Conservation (phyloP, 257 asterid species). For the Primulina eburnea region DNA sequence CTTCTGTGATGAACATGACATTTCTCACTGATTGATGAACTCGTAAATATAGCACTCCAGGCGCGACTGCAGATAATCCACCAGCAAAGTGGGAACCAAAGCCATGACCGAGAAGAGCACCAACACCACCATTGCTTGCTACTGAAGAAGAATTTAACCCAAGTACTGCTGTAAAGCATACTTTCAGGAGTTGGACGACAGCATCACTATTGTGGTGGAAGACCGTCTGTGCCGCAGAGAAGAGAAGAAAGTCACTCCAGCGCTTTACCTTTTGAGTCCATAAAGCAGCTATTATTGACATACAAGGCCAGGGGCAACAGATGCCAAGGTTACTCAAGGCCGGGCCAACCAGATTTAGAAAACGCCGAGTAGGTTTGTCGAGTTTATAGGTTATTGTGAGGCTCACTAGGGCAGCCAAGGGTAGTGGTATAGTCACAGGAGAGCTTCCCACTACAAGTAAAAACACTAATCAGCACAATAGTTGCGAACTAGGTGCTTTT, state of each 20-base stretch:
- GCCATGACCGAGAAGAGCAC: constrained; percentile 96
- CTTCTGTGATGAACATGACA: constrained; percentile 69
- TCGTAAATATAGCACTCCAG: constrained; percentile 80
- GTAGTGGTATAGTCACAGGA: constrained; percentile 75
- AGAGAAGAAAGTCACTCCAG: constrained; percentile 87
- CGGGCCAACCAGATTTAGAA: constrained; percentile 63
- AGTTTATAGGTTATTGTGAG: constrained; percentile 92
- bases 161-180: constrained; percentile 71
- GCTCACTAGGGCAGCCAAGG: constrained; percentile 89
- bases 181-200: constrained; percentile 81
- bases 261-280: constrained; percentile 95
- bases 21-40: constrained; percentile 84
- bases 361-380: constrained; percentile 58
- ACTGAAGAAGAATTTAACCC: constrained; percentile 60
- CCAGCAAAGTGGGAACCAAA: constrained; percentile 74
- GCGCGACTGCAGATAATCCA: constrained; percentile 83
- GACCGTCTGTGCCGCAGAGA: constrained; percentile 78
- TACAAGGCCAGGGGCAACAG: constrained; percentile 98
- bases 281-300: constrained; percentile 73
- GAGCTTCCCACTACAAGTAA: constrained; percentile 61
- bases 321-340: constrained; percentile 68
- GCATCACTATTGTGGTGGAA: constrained; percentile 87
- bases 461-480: constrained; percentile 26
- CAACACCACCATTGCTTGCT: constrained; percentile 67
- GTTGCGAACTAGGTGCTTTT: background rate